Evolutionary conservation across 345 rosid genomes (phyloP), one percentile per base, ranked within the genome.

Genomic region (Hibiscus trionum): DNA sequence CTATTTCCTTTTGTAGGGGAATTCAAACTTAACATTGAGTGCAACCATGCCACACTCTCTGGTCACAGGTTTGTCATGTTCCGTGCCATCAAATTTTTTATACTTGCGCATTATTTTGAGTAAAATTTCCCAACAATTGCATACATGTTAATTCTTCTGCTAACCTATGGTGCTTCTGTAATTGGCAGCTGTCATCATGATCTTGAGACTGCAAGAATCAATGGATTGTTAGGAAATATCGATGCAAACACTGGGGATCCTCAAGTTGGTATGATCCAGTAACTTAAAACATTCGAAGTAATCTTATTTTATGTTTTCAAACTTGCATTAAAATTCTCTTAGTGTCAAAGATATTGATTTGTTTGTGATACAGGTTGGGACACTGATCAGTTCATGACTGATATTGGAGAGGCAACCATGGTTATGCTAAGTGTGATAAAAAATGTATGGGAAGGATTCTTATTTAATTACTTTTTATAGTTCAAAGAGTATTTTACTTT

Each of bases 211-310:
- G 96, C 97, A 63, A 87, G 97, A 82, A 74, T 95, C 42, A 92
- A 88, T 79, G 97, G 94, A 63, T 76, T 89, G 63, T 86, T 95
- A 21, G 97, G 97, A 56, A 95, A 89, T 80, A 83, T 95, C 69
- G 97, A 92, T 83, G 97, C 97, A 7, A 95, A 95, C 90, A 83
- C 92, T 24, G 99, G 97, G 7, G 97, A 90, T 75, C 93, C 99
- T 75, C 97, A 95, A 77, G 83, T 86, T 35, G 97, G 97, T 88
- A 84, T 33, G 17, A 0, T 27, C 53, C 21, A 21, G 53, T 24
- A 15, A 33, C 53, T 33, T 10, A 19, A 12, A 9, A 14, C 15
- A 24, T 21, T 29, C 8, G 14, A 59, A 27, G 9, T 3, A 24
- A 42, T 12, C 39, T 39, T 24, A 3, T 26, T 33, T 49, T 8